Evolutionary conservation across 2,329 filamentous ascomycete genomes (phyloP).

Genomic region (Penicillium sp.): DNA sequence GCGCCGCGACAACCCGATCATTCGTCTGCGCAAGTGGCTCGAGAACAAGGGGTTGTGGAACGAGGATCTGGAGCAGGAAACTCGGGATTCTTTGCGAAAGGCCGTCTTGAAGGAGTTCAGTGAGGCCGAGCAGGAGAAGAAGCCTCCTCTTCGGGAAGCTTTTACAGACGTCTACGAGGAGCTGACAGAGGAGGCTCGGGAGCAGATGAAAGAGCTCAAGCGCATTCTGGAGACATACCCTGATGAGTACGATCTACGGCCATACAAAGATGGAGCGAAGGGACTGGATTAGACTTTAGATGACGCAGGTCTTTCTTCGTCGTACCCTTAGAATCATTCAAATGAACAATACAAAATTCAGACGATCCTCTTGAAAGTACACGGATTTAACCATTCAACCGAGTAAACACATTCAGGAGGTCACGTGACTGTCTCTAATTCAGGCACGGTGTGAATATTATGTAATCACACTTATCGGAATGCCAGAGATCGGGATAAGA

Average conservation of each 20-base stretch:
- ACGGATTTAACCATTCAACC: neutral
- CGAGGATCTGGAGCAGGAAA: constrained; percentile 75
- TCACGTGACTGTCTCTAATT: neutral
- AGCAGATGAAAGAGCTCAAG: constrained; percentile 75
- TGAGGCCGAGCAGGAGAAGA: constrained; percentile 63
- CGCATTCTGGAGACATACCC: constrained; percentile 83
- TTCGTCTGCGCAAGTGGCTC: constrained; percentile 84
- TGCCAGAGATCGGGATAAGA: neutral
- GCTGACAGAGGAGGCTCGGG: constrained; percentile 73
- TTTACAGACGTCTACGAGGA: constrained; percentile 92
- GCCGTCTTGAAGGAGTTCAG: constrained; percentile 82
- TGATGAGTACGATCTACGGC: constrained; percentile 81
- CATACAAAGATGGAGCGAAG: constrained; percentile 72
- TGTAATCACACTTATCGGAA: constrained; percentile 2
- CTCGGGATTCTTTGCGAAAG: constrained; percentile 66
- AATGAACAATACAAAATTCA: neutral
- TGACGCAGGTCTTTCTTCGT: neutral
- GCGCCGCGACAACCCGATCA: constrained; percentile 82
- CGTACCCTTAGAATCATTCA: neutral
- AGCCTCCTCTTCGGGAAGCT: constrained; percentile 54
- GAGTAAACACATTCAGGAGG: neutral
- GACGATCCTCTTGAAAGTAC: neutral
- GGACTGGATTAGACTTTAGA: constrained; percentile 51
- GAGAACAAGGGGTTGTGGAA: constrained; percentile 82
- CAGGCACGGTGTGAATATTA: neutral